Conservation (phyloP, 1,139 yeast species). For the Pichia sp. region DNA sequence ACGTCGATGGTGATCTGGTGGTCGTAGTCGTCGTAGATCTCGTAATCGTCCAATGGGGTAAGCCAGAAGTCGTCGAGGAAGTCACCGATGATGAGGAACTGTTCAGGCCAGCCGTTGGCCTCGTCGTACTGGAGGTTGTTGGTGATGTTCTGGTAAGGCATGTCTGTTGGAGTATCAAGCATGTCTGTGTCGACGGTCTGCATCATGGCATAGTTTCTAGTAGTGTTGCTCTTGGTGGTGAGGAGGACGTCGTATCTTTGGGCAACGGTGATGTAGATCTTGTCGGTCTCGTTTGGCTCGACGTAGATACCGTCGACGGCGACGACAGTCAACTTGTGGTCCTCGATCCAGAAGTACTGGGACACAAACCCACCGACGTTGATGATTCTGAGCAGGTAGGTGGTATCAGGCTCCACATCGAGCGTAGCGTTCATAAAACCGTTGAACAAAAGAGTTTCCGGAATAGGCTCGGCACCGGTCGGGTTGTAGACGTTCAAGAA, state of each 20-base stretch:
- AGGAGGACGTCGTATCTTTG: slow-evolving; percentile 74
- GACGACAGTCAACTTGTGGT: slow-evolving; percentile 73
- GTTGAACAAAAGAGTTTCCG: slow-evolving; percentile 72
- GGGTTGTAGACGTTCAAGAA: slow-evolving; percentile 79
- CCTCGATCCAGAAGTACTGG: slow-evolving; percentile 81
- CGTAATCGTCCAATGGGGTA: slow-evolving; percentile 50
- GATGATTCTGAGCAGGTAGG: slow-evolving; percentile 71
- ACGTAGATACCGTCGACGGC: slow-evolving; percentile 77
- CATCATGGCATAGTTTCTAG: slow-evolving; percentile 70
- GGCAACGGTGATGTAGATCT: slow-evolving; percentile 64
- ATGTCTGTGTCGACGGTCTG: slow-evolving; percentile 71
- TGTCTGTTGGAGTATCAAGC: slow-evolving; percentile 66
- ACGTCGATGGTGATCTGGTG: slow-evolving; percentile 62
- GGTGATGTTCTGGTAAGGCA: slow-evolving; percentile 64
- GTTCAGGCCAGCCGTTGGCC: slow-evolving; percentile 44
- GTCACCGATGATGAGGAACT: slow-evolving; percentile 41
- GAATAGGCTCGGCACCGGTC: slow-evolving; percentile 96
- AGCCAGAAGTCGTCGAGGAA: slow-evolving; percentile 63
- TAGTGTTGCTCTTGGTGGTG: slow-evolving; percentile 58
- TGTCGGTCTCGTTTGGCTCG: slow-evolving; percentile 51
- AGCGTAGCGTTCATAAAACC: slow-evolving; percentile 70
- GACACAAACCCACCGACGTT: slow-evolving; percentile 87
- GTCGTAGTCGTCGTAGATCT: slow-evolving; percentile 62
- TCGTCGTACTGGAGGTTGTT: slow-evolving; percentile 62
- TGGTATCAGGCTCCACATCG: slow-evolving; percentile 71